Conservation (phyloP, 352 stramenopile species). For the Phytophthora hybrid region DNA sequence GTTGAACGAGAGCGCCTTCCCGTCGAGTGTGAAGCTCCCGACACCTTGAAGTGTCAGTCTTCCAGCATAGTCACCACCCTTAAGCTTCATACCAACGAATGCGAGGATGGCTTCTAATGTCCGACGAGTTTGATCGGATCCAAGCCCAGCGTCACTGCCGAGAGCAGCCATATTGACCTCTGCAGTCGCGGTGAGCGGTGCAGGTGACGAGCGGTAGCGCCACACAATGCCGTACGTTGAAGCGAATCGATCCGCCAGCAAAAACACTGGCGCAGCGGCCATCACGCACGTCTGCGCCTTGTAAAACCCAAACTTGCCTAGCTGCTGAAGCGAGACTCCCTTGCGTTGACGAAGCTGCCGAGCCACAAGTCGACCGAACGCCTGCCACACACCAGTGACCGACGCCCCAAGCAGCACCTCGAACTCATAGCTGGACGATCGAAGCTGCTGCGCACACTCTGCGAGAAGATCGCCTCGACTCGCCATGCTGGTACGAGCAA, state of each 20-base stretch:
- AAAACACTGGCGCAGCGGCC: constrained; percentile 47
- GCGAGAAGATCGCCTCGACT: constrained; percentile 37
- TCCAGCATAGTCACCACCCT: constrained; percentile 33
- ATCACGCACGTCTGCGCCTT: constrained; percentile 39
- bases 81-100: constrained; percentile 56
- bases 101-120: constrained; percentile 52
- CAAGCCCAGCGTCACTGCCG: constrained; percentile 46
- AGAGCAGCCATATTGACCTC: constrained; percentile 65
- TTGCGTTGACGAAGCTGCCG: constrained; percentile 40
- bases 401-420: constrained; percentile 60
- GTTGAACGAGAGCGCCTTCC: constrained; percentile 49
- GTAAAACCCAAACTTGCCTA: constrained; percentile 73
- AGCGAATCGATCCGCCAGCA: constrained; percentile 61
- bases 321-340: constrained; percentile 49
- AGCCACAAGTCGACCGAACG: constrained; percentile 38
- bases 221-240: constrained; percentile 50
- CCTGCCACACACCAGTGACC: constrained; percentile 57
- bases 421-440: constrained; percentile 62
- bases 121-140: constrained; percentile 52
- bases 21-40: constrained; percentile 55
- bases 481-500: constrained; percentile 4
- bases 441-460: constrained; percentile 63
- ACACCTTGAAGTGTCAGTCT: constrained; percentile 43
- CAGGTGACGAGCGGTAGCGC: constrained; percentile 48
- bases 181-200: constrained; percentile 45